Conservation (phyloP, 2,329 filamentous ascomycete species). For the Diatrype stigma region DNA sequence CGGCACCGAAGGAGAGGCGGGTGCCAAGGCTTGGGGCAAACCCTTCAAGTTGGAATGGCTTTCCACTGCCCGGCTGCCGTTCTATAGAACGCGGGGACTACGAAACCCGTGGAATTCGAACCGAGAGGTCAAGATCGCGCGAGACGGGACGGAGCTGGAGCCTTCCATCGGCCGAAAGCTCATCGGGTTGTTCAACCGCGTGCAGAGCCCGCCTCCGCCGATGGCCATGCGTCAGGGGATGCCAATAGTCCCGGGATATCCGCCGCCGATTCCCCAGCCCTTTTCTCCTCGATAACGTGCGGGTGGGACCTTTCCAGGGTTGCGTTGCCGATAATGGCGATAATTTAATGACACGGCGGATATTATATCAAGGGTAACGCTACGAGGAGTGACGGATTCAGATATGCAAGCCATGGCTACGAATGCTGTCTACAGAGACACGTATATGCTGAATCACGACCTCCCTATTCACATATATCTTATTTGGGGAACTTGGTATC, state of each 20-base stretch:
- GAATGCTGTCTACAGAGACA: background rate
- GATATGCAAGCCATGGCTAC: conserved; percentile 14
- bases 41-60: conserved; percentile 91
- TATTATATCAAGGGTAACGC: conserved; percentile 4
- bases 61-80: conserved; percentile 77
- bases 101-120: conserved; percentile 95
- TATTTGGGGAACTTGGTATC: too few species aligned
- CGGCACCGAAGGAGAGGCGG: conserved; percentile 36
- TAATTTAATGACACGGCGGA: too few species aligned
- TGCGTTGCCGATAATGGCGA: too few species aligned
- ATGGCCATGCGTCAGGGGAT: conserved; percentile 28
- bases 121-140: conserved; percentile 90
- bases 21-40: conserved; percentile 74
- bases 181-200: conserved; percentile 70
- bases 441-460: background rate
- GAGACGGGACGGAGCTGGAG: conserved; percentile 91
- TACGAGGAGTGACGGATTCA: conserved; percentile 6
- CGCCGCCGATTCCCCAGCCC: conserved; percentile 29
- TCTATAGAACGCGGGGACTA: conserved; percentile 81
- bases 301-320: conserved; percentile 1
- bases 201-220: conserved; percentile 34
- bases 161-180: conserved; percentile 73
- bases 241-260: conserved; percentile 34
- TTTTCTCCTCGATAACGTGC: conserved; percentile 26
- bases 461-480: background rate